These are phyloP conservation scores for Cercospora sp. DNA, from an alignment of 2,329 filamentous ascomycete species.

Conservation along the genomic window DNA sequence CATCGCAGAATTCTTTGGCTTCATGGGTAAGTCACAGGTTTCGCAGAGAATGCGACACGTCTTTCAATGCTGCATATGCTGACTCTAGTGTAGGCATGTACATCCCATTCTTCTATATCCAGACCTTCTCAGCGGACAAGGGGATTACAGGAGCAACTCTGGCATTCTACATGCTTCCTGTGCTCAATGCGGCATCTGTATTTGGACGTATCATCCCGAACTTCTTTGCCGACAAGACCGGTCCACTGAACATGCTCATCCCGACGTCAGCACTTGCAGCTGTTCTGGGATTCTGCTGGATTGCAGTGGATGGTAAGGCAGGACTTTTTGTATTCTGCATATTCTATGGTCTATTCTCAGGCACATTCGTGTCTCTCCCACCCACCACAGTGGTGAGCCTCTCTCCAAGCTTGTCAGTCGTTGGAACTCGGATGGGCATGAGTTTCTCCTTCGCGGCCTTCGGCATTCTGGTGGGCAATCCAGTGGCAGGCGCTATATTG, in stretches of 20 bases:
- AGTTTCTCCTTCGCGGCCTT: constrained; percentile 29
- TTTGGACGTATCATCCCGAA: constrained; percentile 46
- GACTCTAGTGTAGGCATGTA: background rate
- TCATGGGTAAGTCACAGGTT: constrained; percentile 27
- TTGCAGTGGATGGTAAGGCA: constrained; percentile 33
- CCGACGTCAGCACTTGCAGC: constrained; percentile 40
- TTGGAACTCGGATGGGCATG: constrained; percentile 33
- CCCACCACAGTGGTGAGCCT: constrained; percentile 38
- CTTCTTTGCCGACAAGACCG: constrained; percentile 45
- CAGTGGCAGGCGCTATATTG: constrained; percentile 28
- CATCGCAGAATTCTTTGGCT: constrained; percentile 46
- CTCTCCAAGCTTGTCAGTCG: constrained; percentile 17
- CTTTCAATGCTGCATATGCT: no score
- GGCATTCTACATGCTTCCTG: constrained; percentile 65
- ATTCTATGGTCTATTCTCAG: constrained; percentile 49
- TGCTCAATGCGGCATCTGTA: constrained; percentile 60
- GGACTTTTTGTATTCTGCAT: constrained; percentile 43
- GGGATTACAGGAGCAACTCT: constrained; percentile 38
- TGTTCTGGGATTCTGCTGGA: constrained; percentile 38
- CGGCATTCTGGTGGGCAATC: constrained; percentile 31
- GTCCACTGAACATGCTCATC: constrained; percentile 47
- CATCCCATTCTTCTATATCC: background rate
- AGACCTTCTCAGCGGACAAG: constrained; percentile 42
- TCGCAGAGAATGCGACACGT: no score
- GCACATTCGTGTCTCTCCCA: constrained; percentile 45